Conservation (phyloP, 495 filamentous ascomycete species). For the Terfezia boudieri region DNA sequence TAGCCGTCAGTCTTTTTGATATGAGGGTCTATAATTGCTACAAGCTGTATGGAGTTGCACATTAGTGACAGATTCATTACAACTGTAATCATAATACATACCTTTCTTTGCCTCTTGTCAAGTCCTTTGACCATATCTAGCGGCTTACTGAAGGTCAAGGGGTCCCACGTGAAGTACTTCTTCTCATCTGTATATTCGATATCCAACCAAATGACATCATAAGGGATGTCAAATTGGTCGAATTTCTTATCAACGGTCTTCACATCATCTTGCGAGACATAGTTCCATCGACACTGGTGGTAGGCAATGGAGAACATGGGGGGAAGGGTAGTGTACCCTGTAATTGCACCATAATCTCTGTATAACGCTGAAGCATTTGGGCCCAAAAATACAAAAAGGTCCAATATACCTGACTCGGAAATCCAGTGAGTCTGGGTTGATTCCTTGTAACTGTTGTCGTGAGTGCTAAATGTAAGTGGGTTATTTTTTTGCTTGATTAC, state of each 20-base stretch:
- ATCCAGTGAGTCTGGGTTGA: conserved; percentile 90
- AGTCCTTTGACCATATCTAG: conserved; percentile 71
- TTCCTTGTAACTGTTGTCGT: conserved; percentile 25
- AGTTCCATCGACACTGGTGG: conserved; percentile 98
- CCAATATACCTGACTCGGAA: conserved; percentile 71
- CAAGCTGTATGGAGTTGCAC: conserved; percentile 27
- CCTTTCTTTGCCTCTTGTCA: conserved; percentile 56
- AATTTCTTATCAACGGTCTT: conserved; percentile 91
- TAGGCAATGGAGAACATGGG: conserved; percentile 82
- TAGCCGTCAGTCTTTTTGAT: conserved; percentile 79
- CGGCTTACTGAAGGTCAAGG: conserved; percentile 63
- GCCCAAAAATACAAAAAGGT: conserved; percentile 85
- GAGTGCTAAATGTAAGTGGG: conserved; percentile 49
- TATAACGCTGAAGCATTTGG: conserved; percentile 62
- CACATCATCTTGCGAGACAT: conserved; percentile 87
- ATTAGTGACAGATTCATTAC: too few species aligned
- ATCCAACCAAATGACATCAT: conserved; percentile 97
- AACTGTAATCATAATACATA: neutral
- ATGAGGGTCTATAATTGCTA: conserved; percentile 87
- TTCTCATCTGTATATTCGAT: conserved; percentile 90
- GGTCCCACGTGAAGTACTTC: conserved; percentile 96
- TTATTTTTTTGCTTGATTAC: conserved; percentile 65
- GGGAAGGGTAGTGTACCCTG: conserved; percentile 75
- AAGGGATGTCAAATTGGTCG: conserved; percentile 82
- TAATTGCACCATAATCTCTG: conserved; percentile 69